Conservation (phyloP, 108 stramenopile genomes). For the Cyclotella sp. region DNA sequence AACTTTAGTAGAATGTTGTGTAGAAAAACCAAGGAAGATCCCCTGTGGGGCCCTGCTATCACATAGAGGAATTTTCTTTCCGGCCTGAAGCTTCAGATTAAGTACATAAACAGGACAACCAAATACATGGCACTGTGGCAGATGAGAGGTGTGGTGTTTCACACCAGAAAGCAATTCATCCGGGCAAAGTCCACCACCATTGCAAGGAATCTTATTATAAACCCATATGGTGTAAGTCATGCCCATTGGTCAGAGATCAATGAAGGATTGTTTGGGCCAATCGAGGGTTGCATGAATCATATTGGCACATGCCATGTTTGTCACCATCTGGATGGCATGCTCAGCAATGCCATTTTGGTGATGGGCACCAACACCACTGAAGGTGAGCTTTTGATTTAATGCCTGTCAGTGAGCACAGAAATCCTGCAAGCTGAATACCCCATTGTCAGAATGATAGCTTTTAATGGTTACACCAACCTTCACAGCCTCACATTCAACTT, state of each 20-base stretch:
- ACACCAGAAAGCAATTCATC: not conserved
- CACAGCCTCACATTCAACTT: conserved; percentile 2
- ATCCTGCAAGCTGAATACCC: not conserved
- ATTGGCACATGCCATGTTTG: conserved; percentile 45
- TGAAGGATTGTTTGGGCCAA: conserved; percentile 51
- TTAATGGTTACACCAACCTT: not conserved
- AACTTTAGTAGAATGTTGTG: no score
- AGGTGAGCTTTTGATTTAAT: conserved; percentile 3
- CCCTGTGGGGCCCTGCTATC: not conserved
- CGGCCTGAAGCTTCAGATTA: conserved; percentile 46
- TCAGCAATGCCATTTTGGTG: conserved; percentile 70
- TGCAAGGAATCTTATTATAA: not conserved
- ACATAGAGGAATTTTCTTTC: conserved; percentile 10
- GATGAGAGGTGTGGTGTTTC: no score
- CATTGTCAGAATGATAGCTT: conserved; percentile 19
- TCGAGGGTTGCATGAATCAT: conserved; percentile 44
- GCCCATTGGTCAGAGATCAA: no score
- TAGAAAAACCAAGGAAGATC: no score
- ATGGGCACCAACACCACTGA: conserved; percentile 61
- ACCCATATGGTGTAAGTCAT: conserved; percentile 13
- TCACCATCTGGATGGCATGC: conserved; percentile 19
- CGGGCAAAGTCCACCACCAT: not conserved
- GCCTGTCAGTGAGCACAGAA: not conserved
- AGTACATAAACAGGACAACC: conserved; percentile 54
- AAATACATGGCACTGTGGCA: not conserved